phyloP scores from a whole-genome alignment of 371 early-diverging fungal species.

The Catenaria anguillulae region DNA sequence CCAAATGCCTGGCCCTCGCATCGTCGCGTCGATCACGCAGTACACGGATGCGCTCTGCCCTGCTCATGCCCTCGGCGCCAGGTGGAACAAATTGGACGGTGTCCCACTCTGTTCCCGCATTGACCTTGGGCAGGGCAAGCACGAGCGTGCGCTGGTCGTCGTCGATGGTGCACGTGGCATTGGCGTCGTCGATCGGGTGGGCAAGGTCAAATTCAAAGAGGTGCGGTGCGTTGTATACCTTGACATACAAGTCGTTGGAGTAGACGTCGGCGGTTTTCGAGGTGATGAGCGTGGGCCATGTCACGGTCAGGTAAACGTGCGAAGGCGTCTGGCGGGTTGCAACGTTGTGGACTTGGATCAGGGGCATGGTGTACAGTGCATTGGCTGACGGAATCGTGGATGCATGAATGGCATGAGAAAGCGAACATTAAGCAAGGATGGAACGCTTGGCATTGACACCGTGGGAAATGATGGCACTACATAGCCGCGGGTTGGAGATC shows the following conservation, averaged over 20 bases:
- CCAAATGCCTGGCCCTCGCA: neutral
- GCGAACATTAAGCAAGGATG: too few relatives aligned
- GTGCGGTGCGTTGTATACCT: constrained; percentile 27
- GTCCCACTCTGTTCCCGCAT: constrained; percentile 12
- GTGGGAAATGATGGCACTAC: too few relatives aligned
- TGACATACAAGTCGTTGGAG: constrained; percentile 25
- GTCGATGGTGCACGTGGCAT: constrained; percentile 21
- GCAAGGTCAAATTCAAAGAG: constrained; percentile 31
- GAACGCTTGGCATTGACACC: too few relatives aligned
- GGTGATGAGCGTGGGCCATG: neutral
- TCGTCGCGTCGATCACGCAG: constrained; percentile 6
- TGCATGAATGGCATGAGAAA: too few relatives aligned
- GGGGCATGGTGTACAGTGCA: neutral
- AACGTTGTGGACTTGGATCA: neutral
- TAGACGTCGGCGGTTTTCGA: neutral
- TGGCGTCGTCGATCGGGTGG: constrained; percentile 15
- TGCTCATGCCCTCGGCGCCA: too few relatives aligned
- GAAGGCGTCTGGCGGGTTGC: neutral
- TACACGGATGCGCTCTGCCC: neutral
- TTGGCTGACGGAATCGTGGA: too few relatives aligned
- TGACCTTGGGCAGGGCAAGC: constrained; percentile 20
- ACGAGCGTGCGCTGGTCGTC: too few relatives aligned
- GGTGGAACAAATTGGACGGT: constrained; percentile 2
- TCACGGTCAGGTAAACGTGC: neutral
- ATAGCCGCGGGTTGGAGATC: too few relatives aligned